Conservation (phyloP, 306 rosid genomes). For the Prunus campanulata region DNA sequence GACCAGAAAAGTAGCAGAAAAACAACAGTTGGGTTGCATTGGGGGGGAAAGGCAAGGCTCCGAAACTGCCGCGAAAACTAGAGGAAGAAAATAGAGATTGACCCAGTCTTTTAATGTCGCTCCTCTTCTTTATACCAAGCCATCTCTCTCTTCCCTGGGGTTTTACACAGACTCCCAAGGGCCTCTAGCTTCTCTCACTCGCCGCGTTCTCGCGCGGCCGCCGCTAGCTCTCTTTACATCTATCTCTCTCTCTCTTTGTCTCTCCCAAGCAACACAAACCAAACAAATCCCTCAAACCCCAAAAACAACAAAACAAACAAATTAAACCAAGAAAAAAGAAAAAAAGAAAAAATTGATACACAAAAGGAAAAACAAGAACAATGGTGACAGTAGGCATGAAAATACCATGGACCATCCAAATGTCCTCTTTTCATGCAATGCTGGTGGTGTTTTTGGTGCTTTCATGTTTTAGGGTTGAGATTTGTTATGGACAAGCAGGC, state of each 20-base stretch:
- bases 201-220: constrained; percentile 41
- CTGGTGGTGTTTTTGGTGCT: constrained; percentile 6
- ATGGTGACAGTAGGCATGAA: constrained; percentile 25
- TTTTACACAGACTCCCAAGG: constrained; percentile 22
- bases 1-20: not conserved
- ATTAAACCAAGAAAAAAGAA: not conserved
- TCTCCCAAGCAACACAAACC: not conserved
- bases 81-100: constrained; percentile 40
- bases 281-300: not conserved
- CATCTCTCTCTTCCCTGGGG: constrained; percentile 26
- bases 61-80: constrained; percentile 48
- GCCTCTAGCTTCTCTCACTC: not conserved
- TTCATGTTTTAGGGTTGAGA: constrained; percentile 8
- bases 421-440: not conserved
- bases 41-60: not conserved
- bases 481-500: constrained; percentile 39
- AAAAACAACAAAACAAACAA: not conserved
- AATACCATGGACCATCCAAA: constrained; percentile 16
- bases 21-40: not conserved
- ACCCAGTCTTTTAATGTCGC: constrained; percentile 37
- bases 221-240: not conserved
- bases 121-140: constrained; percentile 26
- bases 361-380: not conserved
- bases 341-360: not conserved
- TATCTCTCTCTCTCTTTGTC: not conserved